Evolutionary conservation across 495 filamentous ascomycete genomes (phyloP), one percentile per base, ranked within the genome.

Genomic region (Hyaloscypha bicolor): DNA sequence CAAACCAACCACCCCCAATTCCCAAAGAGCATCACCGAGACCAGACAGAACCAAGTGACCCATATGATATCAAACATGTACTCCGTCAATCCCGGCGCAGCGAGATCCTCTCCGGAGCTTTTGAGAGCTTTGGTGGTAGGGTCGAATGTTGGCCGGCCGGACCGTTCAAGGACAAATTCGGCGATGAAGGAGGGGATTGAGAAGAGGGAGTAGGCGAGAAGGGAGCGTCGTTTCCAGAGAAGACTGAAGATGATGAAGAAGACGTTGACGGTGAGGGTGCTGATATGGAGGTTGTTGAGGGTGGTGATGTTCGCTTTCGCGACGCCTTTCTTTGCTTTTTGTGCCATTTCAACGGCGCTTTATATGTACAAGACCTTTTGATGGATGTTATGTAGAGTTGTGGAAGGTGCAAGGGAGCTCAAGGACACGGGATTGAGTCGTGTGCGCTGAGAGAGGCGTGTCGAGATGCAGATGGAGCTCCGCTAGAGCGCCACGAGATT

Each of bases 31-130:
- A 86, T 87, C 3, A 85, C 91, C 8, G 86, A 77, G 9, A 85
- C 77, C 33, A 92, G 80, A 30, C 86, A 89, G 22, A 82, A 87
- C 89, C 91, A 93, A 0, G 92, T 94, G 79, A 95, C 93, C 83
- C 97, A 98, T 39, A 97, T 81, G 31, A 97, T 84, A 80, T 99
- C 95, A 85, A 94, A 98, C 90, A 97, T 91, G 79, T 94, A 99
- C 78, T 99, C 95, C 9, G 93, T 98, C 77, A 99, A 79, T 0
- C 95, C 95, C 31, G 90, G 86, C 0, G 93, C 92, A 32, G 91
- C 89, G 30, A 99, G 84, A 76, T 98, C 95, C 76, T 98, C 94
- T 21, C 95, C 95, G 0, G 90, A 82, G 16, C 82, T 86, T 69
- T 86, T 87, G 52, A 98, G 79, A 3, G 87, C 86, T n/a, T 86